Evolutionary conservation across 352 stramenopile genomes (phyloP), one percentile per base, ranked within the genome.

Genomic region (Paralagenidium karlingii): DNA sequence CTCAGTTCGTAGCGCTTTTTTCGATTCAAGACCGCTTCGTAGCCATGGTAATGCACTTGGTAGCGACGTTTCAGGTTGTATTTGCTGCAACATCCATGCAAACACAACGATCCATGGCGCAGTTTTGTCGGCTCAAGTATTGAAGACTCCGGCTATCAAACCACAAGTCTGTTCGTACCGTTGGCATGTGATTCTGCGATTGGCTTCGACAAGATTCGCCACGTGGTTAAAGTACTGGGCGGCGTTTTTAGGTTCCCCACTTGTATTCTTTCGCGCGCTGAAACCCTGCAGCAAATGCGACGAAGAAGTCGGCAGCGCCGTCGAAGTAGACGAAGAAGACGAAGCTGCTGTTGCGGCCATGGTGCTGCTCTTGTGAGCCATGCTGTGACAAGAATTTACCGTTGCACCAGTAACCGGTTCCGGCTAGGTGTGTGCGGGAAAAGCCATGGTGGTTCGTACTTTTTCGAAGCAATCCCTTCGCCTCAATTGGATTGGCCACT

Each of bases 161-260:
- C n/a, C n/a, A n/a, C n/a, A n/a, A n/a, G n/a, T n/a, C n/a, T n/a
- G n/a, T n/a, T n/a, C 44, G 16, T 63, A 81, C 67, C 73, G 63
- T 11, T 66, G 42, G 40, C 51, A 54, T 8, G 63, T 76, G 45
- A 86, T 39, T 24, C 71, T 53, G 24, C 68, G 45, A 29, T 86
- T 86, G 39, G 45, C 54, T 15, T 38, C 52, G 21, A 82, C 73
- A 21, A 56, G 41, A 40, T 81, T 58, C 22, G 73, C 66, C 18
- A 86, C 68, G 45, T 82, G 62, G 42, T 60, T 73, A 42, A 83
- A 86, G 55, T 83, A 82, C 46, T 82, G 66, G 31, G 64, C 66
- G 15, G 62, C 51, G 45, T 56, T 83, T 44, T 66, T 60, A 15
- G 73, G 64, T 42, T 82, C 68, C 24, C 53, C 62, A 3, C 54